A percentile compares a stretch with the other conserved stretches of the same genome.
These are phyloP conservation scores for Vitis hybrid DNA, from an alignment of 177 flowering plant genomes.

Conservation along the genomic window DNA sequence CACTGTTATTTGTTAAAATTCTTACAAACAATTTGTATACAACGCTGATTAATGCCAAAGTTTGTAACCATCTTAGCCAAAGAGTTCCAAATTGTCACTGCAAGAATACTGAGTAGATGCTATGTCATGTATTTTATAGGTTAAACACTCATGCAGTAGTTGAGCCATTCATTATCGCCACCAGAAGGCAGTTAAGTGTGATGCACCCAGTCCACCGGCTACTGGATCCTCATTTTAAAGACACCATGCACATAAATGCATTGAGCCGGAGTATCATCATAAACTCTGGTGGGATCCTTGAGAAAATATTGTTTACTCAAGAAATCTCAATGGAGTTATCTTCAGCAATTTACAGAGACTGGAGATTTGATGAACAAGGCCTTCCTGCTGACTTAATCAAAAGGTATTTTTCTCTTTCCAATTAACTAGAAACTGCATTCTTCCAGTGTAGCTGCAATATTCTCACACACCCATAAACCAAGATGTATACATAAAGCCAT, in stretches of 20 bases:
- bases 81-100: too few species aligned
- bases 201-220: slow-evolving; percentile 42
- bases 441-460: neutral
- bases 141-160: slow-evolving; percentile 36
- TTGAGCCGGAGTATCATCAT: slow-evolving; percentile 28
- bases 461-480: neutral
- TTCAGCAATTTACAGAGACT: slow-evolving; percentile 30
- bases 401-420: slow-evolving; percentile 21
- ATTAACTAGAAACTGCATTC: neutral
- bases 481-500: neutral
- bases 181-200: slow-evolving; percentile 37
- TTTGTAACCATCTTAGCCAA: too few species aligned
- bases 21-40: too few species aligned
- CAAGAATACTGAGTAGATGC: neutral
- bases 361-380: slow-evolving; percentile 41
- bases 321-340: slow-evolving; percentile 34
- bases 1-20: too few species aligned
- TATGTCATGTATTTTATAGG: slow-evolving; percentile 15
- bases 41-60: neutral
- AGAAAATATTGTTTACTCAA: slow-evolving; percentile 25
- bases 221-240: slow-evolving; percentile 39
- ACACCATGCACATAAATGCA: slow-evolving; percentile 46
- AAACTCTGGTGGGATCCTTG: slow-evolving; percentile 36
- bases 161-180: slow-evolving; percentile 47
- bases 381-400: slow-evolving; percentile 38